Evolutionary conservation across 2,329 filamentous ascomycete genomes (phyloP).

Genomic region (Drechslerella stenobrocha): DNA sequence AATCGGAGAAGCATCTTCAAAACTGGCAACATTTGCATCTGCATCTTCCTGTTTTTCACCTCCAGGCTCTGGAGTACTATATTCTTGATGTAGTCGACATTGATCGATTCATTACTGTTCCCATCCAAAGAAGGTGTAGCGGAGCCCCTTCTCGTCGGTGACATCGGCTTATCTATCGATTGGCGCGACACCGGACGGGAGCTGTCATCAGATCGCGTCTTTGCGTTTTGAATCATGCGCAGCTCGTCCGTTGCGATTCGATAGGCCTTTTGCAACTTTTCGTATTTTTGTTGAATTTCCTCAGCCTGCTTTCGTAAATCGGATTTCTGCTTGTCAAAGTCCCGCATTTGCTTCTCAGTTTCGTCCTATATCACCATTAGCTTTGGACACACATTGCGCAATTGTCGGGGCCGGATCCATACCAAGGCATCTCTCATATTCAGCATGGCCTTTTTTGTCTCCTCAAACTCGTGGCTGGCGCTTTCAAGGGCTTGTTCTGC

Average conservation of each 20-base stretch:
- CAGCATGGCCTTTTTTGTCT: constrained; percentile 74
- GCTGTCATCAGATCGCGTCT: constrained; percentile 33
- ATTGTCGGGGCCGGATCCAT: constrained; percentile 5
- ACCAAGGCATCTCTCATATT: constrained; percentile 73
- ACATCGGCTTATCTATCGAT: constrained; percentile 39
- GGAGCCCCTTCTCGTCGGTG: constrained; percentile 37
- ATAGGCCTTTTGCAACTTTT: constrained; percentile 73
- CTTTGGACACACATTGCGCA: constrained; percentile 3
- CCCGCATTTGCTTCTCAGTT: constrained; percentile 78
- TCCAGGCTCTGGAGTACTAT: constrained; percentile 80
- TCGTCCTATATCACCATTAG: constrained; percentile 62
- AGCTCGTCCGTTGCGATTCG: constrained; percentile 57
- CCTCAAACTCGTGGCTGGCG: constrained; percentile 71
- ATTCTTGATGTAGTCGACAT: constrained; percentile 74
- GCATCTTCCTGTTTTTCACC: constrained; percentile 74
- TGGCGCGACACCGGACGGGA: constrained; percentile 34
- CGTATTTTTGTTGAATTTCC: constrained; percentile 73
- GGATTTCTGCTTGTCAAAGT: constrained; percentile 78
- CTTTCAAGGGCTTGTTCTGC: constrained; percentile 71
- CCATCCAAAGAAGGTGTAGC: constrained; percentile 40
- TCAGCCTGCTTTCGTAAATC: constrained; percentile 77
- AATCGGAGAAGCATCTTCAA: constrained; percentile 75
- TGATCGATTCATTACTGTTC: constrained; percentile 53
- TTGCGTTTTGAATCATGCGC: constrained; percentile 51
- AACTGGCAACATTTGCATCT: constrained; percentile 75